A percentile compares a stretch with the other conserved stretches of the same genome.
phyloP scores from a whole-genome alignment of 805 yeast genomes.

The Starmera quercuum region DNA sequence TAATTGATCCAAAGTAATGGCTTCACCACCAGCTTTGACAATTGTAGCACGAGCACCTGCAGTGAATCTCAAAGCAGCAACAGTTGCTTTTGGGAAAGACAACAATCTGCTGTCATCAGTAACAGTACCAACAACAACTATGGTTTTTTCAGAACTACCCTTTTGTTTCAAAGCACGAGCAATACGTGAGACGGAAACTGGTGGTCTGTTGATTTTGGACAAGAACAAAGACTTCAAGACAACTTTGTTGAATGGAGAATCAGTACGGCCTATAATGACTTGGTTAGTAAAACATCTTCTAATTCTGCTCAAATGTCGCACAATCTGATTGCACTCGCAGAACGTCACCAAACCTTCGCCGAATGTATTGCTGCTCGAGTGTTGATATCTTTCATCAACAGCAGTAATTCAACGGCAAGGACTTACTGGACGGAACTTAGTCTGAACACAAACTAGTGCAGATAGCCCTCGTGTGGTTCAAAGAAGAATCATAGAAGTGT shows the following conservation, averaged over 20 bases:
- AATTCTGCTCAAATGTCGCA: slow-evolving; percentile 47
- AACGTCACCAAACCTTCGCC: slow-evolving; percentile 10
- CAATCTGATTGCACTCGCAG: slow-evolving; percentile 35
- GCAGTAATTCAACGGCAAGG: too few relatives aligned
- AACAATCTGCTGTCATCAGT: slow-evolving; percentile 95
- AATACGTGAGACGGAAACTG: slow-evolving; percentile 93
- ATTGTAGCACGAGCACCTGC: slow-evolving; percentile 98
- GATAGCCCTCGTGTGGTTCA: too few relatives aligned
- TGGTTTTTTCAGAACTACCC: slow-evolving; percentile 84
- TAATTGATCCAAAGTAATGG: slow-evolving; percentile 97
- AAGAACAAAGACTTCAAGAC: slow-evolving; percentile 90
- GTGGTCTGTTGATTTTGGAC: slow-evolving; percentile 99
- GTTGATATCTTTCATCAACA: too few relatives aligned
- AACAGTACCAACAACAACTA: slow-evolving; percentile 98
- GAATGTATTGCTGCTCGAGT: too few relatives aligned
- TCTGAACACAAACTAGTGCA: too few relatives aligned
- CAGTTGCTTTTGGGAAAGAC: slow-evolving; percentile 93
- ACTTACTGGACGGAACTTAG: too few relatives aligned
- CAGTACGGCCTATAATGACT: slow-evolving; percentile 78
- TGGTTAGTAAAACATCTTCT: slow-evolving; percentile 29
- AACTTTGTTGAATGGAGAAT: slow-evolving; percentile 97
- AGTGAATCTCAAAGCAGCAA: slow-evolving; percentile 99
- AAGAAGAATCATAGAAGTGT: too few relatives aligned
- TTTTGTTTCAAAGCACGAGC: slow-evolving; percentile 73
- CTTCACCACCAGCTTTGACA: slow-evolving; percentile 98